Evolutionary conservation across 2,329 filamentous ascomycete species (phyloP), one percentile per base, ranked within the genome.

Genomic region (Annulohypoxylon truncatum): DNA sequence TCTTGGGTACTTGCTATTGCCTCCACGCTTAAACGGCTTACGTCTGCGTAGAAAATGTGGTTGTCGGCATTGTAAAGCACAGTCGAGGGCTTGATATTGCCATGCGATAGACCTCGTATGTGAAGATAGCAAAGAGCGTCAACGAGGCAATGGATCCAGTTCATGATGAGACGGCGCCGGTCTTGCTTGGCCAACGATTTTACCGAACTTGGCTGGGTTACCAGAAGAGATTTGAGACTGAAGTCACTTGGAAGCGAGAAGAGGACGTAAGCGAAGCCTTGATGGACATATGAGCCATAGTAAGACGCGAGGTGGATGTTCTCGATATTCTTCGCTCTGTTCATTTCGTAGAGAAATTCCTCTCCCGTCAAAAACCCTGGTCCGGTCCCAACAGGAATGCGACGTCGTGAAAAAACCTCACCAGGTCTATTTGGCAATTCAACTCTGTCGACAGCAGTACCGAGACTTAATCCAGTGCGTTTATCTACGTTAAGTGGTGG

Each of bases 91-190:
- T 87, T 88, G 75, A 94, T 92, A 51, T 87, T 88, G 20, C 86
- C 85, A 71, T 94, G 91, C 2, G 86, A 85, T 22, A 87, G 83
- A 1, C 88, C 87, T 50, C 84, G 84, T 67, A 83, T 84, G 74
- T 94, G 91, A 2, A 94, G 79, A 67, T 86, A 91, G 56, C 89
- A 87, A 13, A 93, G 74, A 1, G 90, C 89, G 75, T 92, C 89
- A 40, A 85, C 83, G 3, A 94, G 82, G 75, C 91, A 94, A 73
- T 91, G 88, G 72, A 93, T 86, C 91, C 91, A 94, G 75, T 92
- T 89, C 74, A 92, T 82, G 4, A 93, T 76, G 13, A 90, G 79
- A 47, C 82, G 80, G 31, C 89, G 83, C 24, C 90, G 83, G 40
- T 86, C 83, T 53, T 82, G 81, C 74, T 92, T 91, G 2, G 85